Percentiles rank a stretch among this genome's conserved stretches.
phyloP scores from a whole-genome alignment of 2,329 filamentous ascomycete genomes.

The Cladophialophora psammophila region DNA sequence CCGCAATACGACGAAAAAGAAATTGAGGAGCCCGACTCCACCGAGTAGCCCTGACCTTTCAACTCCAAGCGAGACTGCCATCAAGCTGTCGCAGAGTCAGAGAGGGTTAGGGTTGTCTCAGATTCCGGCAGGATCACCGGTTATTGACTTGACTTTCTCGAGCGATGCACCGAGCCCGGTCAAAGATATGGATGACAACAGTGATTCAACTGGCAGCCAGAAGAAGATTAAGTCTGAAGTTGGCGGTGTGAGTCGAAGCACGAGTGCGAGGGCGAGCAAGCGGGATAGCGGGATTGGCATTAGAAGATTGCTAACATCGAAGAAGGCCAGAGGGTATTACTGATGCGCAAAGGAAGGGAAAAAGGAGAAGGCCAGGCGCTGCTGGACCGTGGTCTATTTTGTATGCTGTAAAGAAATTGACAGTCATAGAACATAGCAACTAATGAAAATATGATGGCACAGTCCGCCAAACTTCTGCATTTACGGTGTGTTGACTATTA shows the following conservation, averaged over 20 bases:
- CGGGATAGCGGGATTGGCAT: slow-evolving; percentile 33
- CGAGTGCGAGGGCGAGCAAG: slow-evolving; percentile 20
- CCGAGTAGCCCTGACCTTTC: slow-evolving; percentile 26
- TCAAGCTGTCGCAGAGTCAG: slow-evolving; percentile 36
- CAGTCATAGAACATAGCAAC: not conserved
- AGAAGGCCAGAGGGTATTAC: slow-evolving; percentile 29
- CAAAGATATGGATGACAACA: slow-evolving; percentile 14
- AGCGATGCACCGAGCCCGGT: slow-evolving; percentile 43
- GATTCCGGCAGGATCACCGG: slow-evolving; percentile 38
- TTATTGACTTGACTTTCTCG: slow-evolving; percentile 50
- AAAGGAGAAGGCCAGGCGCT: not conserved
- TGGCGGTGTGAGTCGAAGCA: slow-evolving; percentile 8
- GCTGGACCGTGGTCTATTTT: not conserved
- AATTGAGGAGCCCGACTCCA: not conserved
- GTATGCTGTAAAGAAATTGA: not conserved
- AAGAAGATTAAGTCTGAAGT: slow-evolving; percentile 14
- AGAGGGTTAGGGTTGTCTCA: slow-evolving; percentile 29
- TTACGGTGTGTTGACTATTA: not conserved
- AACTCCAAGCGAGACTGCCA: slow-evolving; percentile 30
- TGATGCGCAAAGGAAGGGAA: not conserved
- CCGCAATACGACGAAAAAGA: slow-evolving; percentile 17
- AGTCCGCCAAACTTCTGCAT: not conserved
- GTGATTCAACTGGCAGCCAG: slow-evolving; percentile 3
- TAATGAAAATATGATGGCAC: not conserved
- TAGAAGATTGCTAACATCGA: slow-evolving; percentile 35